Conservation (phyloP, 148 eudicot species). For the Salicornia ramosissima region DNA sequence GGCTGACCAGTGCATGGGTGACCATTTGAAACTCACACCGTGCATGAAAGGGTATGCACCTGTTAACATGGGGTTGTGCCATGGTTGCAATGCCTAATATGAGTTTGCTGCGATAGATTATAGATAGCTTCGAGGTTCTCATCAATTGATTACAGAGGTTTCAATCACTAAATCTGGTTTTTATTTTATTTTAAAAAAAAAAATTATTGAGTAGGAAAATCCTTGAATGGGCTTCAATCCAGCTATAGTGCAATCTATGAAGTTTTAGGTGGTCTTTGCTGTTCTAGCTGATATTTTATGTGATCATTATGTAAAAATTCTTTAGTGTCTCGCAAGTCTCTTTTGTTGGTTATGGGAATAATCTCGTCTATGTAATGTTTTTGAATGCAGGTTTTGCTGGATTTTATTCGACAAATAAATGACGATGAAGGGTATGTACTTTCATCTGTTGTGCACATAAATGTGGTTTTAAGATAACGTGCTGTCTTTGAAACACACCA, state of each 20-base stretch:
- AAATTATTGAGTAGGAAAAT: too few species aligned
- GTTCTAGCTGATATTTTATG: background rate
- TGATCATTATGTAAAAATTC: background rate
- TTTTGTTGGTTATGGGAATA: background rate
- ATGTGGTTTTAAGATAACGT: background rate
- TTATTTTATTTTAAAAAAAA: too few species aligned
- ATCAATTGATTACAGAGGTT: too few species aligned
- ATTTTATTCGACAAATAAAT: conserved; percentile 83
- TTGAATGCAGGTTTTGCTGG: conserved; percentile 78
- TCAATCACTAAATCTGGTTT: too few species aligned
- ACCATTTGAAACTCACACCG: too few species aligned
- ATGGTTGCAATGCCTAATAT: too few species aligned
- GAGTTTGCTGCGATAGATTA: too few species aligned
- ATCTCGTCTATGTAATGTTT: conserved; percentile 10
- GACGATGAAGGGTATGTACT: conserved; percentile 88
- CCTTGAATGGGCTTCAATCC: too few species aligned
- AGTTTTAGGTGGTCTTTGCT: background rate
- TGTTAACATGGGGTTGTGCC: too few species aligned
- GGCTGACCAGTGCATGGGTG: too few species aligned
- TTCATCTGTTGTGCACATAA: background rate
- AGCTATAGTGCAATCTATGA: background rate
- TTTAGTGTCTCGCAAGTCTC: background rate
- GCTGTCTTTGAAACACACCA: background rate
- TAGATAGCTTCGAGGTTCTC: too few species aligned
- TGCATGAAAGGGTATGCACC: too few species aligned